phyloP scores from a whole-genome alignment of 225 moss, liverwort and hornwort species.

The Marchantia paleacea region DNA sequence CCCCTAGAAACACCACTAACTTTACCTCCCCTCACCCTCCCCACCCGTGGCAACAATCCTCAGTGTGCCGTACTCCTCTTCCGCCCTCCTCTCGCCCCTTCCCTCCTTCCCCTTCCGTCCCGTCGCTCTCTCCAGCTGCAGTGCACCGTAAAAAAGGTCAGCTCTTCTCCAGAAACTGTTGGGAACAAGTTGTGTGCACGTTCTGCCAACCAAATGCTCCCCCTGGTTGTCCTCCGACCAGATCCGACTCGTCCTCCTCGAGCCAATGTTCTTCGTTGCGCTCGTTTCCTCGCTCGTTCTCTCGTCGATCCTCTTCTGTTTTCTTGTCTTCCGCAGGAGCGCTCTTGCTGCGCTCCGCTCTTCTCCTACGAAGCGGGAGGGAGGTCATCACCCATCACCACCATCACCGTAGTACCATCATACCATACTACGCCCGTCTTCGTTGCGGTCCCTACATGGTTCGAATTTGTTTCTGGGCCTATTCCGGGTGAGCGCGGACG shows the following conservation, averaged over 20 bases:
- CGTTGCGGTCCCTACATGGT: not conserved
- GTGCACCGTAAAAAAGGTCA: not conserved
- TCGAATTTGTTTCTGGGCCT: not conserved
- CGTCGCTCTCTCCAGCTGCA: conserved; percentile 3
- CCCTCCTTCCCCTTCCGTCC: not conserved
- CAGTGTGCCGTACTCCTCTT: not conserved
- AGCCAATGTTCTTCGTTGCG: not conserved
- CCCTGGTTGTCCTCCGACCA: conserved; percentile 14
- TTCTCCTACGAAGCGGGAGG: conserved; percentile 3
- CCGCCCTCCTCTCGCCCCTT: too few relatives aligned
- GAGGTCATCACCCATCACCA: not conserved
- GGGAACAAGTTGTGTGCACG: conserved; percentile 6
- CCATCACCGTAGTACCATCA: too few relatives aligned
- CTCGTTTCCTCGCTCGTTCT: not conserved
- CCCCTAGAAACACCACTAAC: not conserved
- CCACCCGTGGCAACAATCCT: conserved; percentile 2
- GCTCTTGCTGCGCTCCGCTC: not conserved
- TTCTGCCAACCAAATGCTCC: not conserved
- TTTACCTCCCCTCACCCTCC: not conserved
- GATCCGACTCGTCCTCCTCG: conserved; percentile 10
- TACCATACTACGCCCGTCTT: not conserved
- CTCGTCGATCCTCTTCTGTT: not conserved
- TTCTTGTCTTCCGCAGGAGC: not conserved
- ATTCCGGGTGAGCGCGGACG: not conserved
- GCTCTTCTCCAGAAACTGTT: not conserved